A percentile compares a stretch with the other conserved stretches of the same genome.
Conservation (phyloP, 1,284 basidiomycete species). For the Hypsizygus ulmarius region DNA sequence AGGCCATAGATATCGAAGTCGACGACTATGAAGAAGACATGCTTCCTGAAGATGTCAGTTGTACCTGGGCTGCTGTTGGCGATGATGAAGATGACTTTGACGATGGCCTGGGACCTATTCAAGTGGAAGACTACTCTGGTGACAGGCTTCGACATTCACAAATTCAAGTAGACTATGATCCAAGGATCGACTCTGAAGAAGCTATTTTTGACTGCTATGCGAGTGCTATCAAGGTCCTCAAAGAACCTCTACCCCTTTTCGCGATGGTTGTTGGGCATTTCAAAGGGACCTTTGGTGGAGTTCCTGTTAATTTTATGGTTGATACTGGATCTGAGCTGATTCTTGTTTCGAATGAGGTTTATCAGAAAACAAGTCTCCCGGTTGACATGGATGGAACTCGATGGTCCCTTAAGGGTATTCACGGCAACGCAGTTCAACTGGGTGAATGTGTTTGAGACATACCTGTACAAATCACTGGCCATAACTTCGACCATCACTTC, state of each 20-base stretch:
- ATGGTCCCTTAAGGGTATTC: constrained; percentile 29
- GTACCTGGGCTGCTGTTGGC: too few relatives aligned
- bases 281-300: not conserved
- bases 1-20: not conserved
- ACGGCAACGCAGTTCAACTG: constrained; percentile 21
- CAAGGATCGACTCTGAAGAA: too few relatives aligned
- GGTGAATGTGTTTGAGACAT: constrained; percentile 23
- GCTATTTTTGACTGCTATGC: too few relatives aligned
- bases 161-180: too few relatives aligned
- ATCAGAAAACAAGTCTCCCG: constrained; percentile 8
- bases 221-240: too few relatives aligned
- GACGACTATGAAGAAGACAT: too few relatives aligned
- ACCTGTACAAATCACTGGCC: constrained; percentile 19
- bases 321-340: constrained; percentile 27
- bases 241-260: too few relatives aligned
- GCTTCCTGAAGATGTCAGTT: too few relatives aligned
- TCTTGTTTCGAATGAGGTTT: constrained; percentile 7
- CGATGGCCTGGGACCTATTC: too few relatives aligned
- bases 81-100: constrained; percentile 1
- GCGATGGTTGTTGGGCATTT: not conserved
- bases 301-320: constrained; percentile 16
- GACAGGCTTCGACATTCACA: too few relatives aligned
- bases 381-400: constrained; percentile 25
- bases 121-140: too few relatives aligned
- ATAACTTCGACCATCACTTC: constrained; percentile 30